Base-by-base conservation (phyloP, 2,329 filamentous ascomycete species). In the Ophiostoma sp. region DNA sequence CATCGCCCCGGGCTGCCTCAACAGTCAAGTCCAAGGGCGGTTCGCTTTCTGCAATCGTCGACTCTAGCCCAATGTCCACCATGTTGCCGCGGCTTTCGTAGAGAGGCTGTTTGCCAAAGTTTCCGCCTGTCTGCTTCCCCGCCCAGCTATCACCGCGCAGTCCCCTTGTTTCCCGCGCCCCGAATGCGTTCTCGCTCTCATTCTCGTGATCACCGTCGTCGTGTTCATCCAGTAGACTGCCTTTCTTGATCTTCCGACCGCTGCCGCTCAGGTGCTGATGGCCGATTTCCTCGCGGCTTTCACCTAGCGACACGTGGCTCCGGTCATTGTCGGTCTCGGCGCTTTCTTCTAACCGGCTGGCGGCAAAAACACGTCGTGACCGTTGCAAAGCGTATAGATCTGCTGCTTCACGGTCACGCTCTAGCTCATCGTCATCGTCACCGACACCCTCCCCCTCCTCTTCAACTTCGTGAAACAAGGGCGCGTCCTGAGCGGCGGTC, bases 371-470 rank as follows among this genome's bases (percentile, higher is more conserved):
- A 64, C 93, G 86, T 73, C 95, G 86, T 72, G 94, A 98, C 73
- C 90, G 86, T 78, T 98, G 93, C 69, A 99, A 81, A 5, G 94
- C 94, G 78, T 93, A 96, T 73, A 95, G 88, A 78, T 98, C 95
- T n/a, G 93, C 93, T 45, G 94, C 91, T 76, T 98, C 94, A 67
- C 93, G 83, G 74, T 96, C 91, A 74, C 92, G 89, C 78, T 97
- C 93, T 74, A 92, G 90, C 76, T 95, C 93, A 71, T 98, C 94
- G 72, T 97, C 93, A 75, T 96, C 92, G 75, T 96, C 92, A 78
- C 97, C 93, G 70, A 90, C 92, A 44, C 69, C 71, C 27, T 68
- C 92, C 41, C 69, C 71, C 38, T 68, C 69, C 12, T 72, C 69
- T 75, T 97, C 93, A 71, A 64, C 69, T 49, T 70, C 69, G 78